A percentile compares a stretch with the other conserved stretches of the same genome.
phyloP scores from a whole-genome alignment of 2,329 filamentous ascomycete species.

The Penicillium sp. region DNA sequence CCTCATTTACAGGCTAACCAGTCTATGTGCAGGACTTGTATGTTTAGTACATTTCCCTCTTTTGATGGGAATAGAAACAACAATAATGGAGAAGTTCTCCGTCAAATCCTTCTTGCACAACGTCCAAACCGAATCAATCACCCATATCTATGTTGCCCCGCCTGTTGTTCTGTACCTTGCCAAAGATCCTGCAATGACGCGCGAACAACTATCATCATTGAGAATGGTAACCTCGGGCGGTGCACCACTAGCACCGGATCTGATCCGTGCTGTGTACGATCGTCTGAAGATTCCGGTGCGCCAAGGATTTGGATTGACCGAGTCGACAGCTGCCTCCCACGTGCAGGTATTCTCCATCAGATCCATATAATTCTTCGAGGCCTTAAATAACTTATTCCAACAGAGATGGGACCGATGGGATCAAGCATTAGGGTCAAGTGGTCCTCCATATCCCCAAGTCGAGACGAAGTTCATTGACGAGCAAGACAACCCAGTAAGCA shows the following conservation, averaged over 20 bases:
- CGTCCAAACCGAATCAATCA: conserved; percentile 12
- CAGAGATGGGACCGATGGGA: conserved; percentile 19
- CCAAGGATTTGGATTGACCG: too few relatives aligned
- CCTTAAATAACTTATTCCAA: background rate
- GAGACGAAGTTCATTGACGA: conserved; percentile 9
- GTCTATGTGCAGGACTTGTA: conserved; percentile 11
- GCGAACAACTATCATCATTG: too few relatives aligned
- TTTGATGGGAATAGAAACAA: conserved; percentile 11
- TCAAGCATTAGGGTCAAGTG: conserved; percentile 12
- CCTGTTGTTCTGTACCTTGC: conserved; percentile 15
- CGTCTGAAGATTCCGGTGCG: too few relatives aligned
- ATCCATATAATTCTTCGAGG: background rate
- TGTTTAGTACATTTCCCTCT: conserved; percentile 17
- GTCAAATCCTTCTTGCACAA: conserved; percentile 9
- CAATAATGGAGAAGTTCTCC: conserved; percentile 18
- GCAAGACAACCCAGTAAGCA: background rate
- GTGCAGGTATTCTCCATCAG: conserved; percentile 4
- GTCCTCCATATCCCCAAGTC: conserved; percentile 15
- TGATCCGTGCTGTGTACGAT: too few relatives aligned
- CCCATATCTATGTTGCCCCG: conserved; percentile 18
- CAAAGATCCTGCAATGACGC: too few relatives aligned
- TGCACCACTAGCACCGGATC: too few relatives aligned
- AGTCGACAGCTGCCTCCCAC: conserved; percentile 2
- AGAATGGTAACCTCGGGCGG: too few relatives aligned
- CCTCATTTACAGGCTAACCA: background rate